These are phyloP conservation scores for Vaccinium macrocarpon DNA, from an alignment of 148 eudicot genomes.

Conservation along the genomic window DNA sequence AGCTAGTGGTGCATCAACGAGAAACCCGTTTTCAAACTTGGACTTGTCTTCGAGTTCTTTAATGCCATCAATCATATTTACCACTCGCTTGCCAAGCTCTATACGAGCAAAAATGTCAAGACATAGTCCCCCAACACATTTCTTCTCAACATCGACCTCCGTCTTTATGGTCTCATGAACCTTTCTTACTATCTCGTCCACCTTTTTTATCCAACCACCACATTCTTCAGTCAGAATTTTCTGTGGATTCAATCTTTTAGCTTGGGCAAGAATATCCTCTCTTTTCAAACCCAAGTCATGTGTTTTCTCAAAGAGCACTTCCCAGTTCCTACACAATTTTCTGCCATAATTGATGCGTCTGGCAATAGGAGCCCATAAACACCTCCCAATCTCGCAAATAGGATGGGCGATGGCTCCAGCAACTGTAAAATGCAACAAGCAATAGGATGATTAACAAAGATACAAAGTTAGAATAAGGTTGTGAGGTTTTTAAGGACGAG, in stretches of 20 bases:
- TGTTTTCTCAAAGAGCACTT: not conserved
- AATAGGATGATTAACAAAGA: not conserved
- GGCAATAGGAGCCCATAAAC: not conserved
- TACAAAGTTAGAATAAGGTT: not conserved
- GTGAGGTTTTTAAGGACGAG: not conserved
- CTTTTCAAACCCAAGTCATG: not conserved
- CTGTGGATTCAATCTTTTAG: no score
- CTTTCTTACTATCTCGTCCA: slow-evolving; percentile 7
- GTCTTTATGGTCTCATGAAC: slow-evolving; percentile 28
- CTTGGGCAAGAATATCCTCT: not conserved
- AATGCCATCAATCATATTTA: not conserved
- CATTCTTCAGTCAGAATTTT: not conserved
- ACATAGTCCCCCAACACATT: not conserved
- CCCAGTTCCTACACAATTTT: not conserved
- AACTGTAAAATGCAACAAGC: not conserved
- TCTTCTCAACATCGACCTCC: slow-evolving; percentile 24
- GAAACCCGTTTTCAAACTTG: not conserved
- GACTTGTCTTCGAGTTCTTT: not conserved
- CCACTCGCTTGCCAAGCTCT: not conserved
- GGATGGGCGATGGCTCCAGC: not conserved
- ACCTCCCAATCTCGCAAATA: not conserved
- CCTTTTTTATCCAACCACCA: not conserved
- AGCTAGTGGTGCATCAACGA: not conserved
- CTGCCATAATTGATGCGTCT: not conserved
- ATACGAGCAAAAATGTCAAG: not conserved